Percentiles rank a stretch among this genome's conserved stretches.
Evolutionary conservation across 345 rosid genomes (phyloP).

Genomic region (Dipteronia dyeriana): DNA sequence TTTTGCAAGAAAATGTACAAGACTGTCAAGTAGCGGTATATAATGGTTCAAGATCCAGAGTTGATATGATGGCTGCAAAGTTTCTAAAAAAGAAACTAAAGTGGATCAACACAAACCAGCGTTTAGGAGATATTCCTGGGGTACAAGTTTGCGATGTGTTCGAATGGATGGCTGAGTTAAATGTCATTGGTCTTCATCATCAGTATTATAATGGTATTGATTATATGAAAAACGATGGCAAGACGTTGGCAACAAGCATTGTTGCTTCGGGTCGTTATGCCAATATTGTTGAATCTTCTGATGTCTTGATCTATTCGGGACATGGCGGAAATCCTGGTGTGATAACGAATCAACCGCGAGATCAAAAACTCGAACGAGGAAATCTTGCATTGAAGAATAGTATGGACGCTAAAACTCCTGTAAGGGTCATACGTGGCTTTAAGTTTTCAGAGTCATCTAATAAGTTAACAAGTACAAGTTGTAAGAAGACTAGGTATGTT

Average conservation of each 20-base stretch:
- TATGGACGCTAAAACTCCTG: slow-evolving; percentile 18
- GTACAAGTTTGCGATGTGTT: slow-evolving; percentile 36
- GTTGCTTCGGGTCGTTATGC: slow-evolving; percentile 29
- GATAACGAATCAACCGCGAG: neutral
- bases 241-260: slow-evolving; percentile 28
- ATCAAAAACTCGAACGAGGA: slow-evolving; percentile 39
- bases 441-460: neutral
- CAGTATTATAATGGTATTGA: slow-evolving; percentile 30
- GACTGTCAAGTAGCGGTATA: too few relatives aligned
- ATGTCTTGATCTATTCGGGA: slow-evolving; percentile 32
- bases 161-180: slow-evolving; percentile 26
- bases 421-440: slow-evolving; percentile 26
- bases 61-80: neutral
- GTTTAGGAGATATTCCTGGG: slow-evolving; percentile 27
- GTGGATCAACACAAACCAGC: slow-evolving; percentile 16
- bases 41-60: neutral
- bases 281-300: slow-evolving; percentile 10
- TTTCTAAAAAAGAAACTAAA: neutral
- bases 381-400: slow-evolving; percentile 45
- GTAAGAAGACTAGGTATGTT: slow-evolving; percentile 5
- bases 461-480: too few relatives aligned
- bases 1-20: neutral
- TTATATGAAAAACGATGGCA: slow-evolving; percentile 24
- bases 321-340: slow-evolving; percentile 40
- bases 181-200: slow-evolving; percentile 36